Evolutionary conservation across 495 filamentous ascomycete species (phyloP), one percentile per base, ranked within the genome.

Genomic region (Penicillium longicatenatum): DNA sequence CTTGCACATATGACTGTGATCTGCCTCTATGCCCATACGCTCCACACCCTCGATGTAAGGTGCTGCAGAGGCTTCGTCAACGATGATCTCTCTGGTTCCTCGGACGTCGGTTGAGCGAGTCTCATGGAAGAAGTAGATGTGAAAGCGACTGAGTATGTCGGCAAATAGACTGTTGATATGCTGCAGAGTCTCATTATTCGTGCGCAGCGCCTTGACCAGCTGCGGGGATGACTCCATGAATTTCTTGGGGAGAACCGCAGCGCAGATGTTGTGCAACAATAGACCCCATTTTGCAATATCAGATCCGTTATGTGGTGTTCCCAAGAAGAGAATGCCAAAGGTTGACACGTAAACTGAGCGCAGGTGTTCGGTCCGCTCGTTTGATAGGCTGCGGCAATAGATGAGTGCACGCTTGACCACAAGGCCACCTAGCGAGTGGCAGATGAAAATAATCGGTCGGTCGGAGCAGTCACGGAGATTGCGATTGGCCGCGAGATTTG

Each of bases 1-100:
- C 64, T 91, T 94, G 77, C 86, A 92, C 89, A 96, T 94, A 35
- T 84, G 80, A n/a, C 86, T 88, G 67, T 96, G 91, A n/a, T 84
- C 87, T 1, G 89, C 86, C 61, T 93, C 88, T 46, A 96, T 91
- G 14, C 88, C 87, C 63, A 87, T 90, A 46, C 88, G 86, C 53
- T 86, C 85, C 1, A 90, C 89, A 53, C 89, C 87, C 17, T 89
- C 86, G 19, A 89, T 71, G 43, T 89, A 85, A 5, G 91, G 91
- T 22, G 86, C 83, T 0, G 90, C 91, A 1, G 90, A 93, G 24
- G 74, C 73, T 41, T 91, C 82, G 44, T 93, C 90, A 5, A 96
- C 91, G 53, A 93, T 82, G 61, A 82, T 69, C 51, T 76, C 71
- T 22, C 80, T 82, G 0, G 82, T 84, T 10, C 85, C 85, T 50